Conservation (phyloP, 2,329 filamentous ascomycete genomes). For the Colletotrichum eremochloae region DNA sequence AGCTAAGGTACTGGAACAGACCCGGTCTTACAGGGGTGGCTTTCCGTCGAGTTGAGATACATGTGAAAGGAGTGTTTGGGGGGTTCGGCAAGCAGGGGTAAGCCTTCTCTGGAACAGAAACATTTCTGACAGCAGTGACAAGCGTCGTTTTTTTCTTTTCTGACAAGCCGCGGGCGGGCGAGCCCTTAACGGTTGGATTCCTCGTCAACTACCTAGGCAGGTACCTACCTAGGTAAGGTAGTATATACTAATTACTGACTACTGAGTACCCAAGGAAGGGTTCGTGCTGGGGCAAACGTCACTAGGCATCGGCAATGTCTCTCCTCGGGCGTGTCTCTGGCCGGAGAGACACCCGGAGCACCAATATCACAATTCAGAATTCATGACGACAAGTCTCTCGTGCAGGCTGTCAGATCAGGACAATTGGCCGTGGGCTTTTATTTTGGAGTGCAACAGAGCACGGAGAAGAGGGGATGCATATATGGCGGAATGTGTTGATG, state of each 20-base stretch:
- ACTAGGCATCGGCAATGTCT: constrained; percentile 25
- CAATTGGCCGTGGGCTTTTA: constrained; percentile 27
- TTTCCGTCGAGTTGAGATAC: constrained; percentile 16
- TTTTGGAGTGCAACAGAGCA: constrained; percentile 14
- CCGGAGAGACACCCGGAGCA: constrained; percentile 31
- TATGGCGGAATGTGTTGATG: neutral
- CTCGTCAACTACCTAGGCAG: too few relatives aligned
- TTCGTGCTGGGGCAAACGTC: constrained; percentile 20
- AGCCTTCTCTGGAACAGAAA: constrained; percentile 29
- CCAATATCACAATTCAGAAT: constrained; percentile 31
- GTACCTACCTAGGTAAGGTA: too few relatives aligned
- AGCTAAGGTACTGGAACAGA: constrained; percentile 21
- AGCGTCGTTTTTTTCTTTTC: constrained; percentile 32
- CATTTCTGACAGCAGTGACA: constrained; percentile 35
- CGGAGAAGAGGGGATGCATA: constrained; percentile 19
- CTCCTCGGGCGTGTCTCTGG: constrained; percentile 32
- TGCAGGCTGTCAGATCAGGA: constrained; percentile 23
- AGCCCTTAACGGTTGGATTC: constrained; percentile 2
- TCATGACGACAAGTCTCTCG: constrained; percentile 20
- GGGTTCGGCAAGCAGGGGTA: constrained; percentile 34
- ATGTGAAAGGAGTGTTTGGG: constrained; percentile 28
- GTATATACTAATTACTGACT: neutral
- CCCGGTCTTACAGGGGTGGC: constrained; percentile 28
- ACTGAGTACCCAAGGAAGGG: neutral
- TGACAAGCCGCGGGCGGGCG: neutral